These are phyloP conservation scores for Deuterostichococcus epilithicus DNA, from an alignment of 139 green algal species.

Conservation along the genomic window DNA sequence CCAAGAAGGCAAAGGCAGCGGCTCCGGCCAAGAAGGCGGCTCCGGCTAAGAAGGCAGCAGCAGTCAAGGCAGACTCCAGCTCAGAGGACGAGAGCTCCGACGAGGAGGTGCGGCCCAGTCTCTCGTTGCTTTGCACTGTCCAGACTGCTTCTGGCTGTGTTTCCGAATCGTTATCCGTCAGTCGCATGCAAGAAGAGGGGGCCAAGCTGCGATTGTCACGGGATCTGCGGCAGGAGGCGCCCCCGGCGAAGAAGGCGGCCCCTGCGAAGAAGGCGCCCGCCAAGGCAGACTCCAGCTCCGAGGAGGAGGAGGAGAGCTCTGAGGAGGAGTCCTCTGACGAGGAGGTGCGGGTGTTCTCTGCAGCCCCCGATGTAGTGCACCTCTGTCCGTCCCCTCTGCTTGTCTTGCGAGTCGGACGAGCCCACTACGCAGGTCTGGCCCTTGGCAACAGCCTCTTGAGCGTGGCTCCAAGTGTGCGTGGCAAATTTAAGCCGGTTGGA, in stretches of 20 bases:
- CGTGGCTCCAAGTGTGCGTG: too few species aligned
- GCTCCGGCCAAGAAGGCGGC: background rate
- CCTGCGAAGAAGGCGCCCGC: conserved; percentile 8
- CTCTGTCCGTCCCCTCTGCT: too few species aligned
- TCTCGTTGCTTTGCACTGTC: background rate
- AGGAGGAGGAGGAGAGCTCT: conserved; percentile 24
- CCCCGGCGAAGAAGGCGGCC: conserved; percentile 16
- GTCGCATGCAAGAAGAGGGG: too few species aligned
- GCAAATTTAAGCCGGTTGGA: too few species aligned
- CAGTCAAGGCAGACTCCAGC: background rate
- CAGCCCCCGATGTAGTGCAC: too few species aligned
- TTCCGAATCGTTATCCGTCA: too few species aligned
- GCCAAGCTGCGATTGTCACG: too few species aligned
- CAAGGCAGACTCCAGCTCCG: conserved; percentile 12
- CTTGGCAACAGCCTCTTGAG: too few species aligned
- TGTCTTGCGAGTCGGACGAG: too few species aligned
- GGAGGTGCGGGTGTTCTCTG: too few species aligned
- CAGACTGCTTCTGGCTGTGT: too few species aligned
- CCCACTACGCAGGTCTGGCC: too few species aligned
- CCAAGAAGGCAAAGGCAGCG: background rate
- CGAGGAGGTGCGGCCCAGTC: background rate
- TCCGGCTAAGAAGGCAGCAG: conserved; percentile 20
- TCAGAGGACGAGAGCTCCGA: background rate
- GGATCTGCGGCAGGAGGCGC: background rate
- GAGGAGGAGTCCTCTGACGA: conserved; percentile 4